Base-by-base conservation (phyloP, 2,329 filamentous ascomycete genomes). In the Echinosphaeria canescens region DNA sequence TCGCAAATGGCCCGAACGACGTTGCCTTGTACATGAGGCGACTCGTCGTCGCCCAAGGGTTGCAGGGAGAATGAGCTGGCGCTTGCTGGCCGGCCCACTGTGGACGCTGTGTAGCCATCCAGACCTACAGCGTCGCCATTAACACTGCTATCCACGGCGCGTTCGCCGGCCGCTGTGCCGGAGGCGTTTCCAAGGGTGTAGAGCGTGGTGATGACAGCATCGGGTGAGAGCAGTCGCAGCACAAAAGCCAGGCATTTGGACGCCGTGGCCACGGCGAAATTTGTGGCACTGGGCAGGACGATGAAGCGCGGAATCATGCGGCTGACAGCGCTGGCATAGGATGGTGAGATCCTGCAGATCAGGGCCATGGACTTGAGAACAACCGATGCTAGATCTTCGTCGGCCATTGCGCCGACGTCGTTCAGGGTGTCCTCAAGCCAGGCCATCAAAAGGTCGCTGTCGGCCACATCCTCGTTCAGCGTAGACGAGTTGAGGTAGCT, bases 1-100 rank as follows among this genome's bases (percentile, higher is more conserved):
- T 72, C 73, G 30, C 90, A 85, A 33, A 98, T 85, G 1, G 85
- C 81, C 42, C 90, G 74, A n/a, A 95, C 71, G n/a, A 95, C 75
- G 34, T 85, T 90, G 19, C 71, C 68, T 42, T 90, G 82, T 0
- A 82, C 72, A 16, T 69, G 53, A 4, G 71, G 68, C 2, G 69
- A 73, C 34, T 92, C 84, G 39, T 90, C 80, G 25, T 88, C 76
- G 13, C 71, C 72, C 32, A 62, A 67, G 20, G 75, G 57, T 15
- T 72, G 62, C 15, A 98, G 50, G 2, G 85, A 92, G 29, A 91
- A 76, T 22, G 75, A 64, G 43, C 80, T 90, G 18, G 73, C 78
- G 3, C 63, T 67, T 30, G 71, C 61, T 33, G 69, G 61, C 25
- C 61, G 54, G 27, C 56, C 54, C 17, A 49, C 48, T n/a, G n/a